Evolutionary conservation across 2,329 filamentous ascomycete species (phyloP), one percentile per base, ranked within the genome.

Genomic region (Xylariaceae sp.): DNA sequence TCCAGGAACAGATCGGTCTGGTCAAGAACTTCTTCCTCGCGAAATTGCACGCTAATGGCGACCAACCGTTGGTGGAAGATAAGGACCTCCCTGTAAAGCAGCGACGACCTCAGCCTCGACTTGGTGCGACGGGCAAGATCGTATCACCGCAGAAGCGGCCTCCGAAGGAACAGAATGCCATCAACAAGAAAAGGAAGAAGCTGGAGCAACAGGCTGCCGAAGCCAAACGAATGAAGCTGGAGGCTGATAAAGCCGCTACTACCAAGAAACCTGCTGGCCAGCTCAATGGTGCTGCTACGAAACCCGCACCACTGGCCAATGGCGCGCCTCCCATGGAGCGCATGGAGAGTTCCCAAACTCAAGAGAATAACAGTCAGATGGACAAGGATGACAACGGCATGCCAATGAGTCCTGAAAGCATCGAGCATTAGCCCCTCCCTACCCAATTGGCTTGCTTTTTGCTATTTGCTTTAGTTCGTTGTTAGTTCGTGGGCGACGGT

Each of bases 31-130:
- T 95, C 82, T 96, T 97, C 78, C 85, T 91, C 60, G 86, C 86
- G 67, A 96, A 96, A 74, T 78, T 99, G 59, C 89, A 91, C 68
- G 88, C 90, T 58, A 94, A 92, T 73, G 84, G 84, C 72, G 87
- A 93, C 69, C 84, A 92, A 72, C 86, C 91, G 49, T 81, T 99
- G 65, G 79, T 96, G 55, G 94, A 99, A 77, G 94, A 99, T 75
- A 90, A 97, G 71, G 93, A 99, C 67, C 78, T 99, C 23, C 94
- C 95, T 13, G 84, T 88, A 57, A 99, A 99, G 76, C 94, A 99
- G 76, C 83, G 91, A 78, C 88, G 77, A 76, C 90, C 77, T 23
- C 80, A 83, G n/a, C 83, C 85, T n/a, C 79, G 83, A 37, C 80
- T 85, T 23, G 82, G 82, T 39, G 83, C 85, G 17, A 92, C 88